Evolutionary conservation across 176 grass and related monocot species (phyloP), one percentile per base, ranked within the genome.

Genomic region (Musa acuminata): DNA sequence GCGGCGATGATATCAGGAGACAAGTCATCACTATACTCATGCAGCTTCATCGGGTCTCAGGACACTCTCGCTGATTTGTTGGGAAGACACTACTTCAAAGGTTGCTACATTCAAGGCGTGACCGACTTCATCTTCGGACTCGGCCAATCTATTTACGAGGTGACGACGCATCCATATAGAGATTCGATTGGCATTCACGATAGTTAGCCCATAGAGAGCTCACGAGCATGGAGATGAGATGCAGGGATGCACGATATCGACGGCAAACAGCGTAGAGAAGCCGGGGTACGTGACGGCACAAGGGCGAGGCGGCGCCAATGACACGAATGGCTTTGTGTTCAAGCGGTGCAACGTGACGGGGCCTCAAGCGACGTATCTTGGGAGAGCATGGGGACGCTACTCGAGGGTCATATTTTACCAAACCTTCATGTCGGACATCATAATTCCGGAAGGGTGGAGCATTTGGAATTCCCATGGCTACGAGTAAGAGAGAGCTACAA

Each of bases 91-190:
- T 92, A 96, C 84, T 96, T 86, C 73, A 55, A 86, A 51, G n/a
- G 20, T 22, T 96, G 93, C 74, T 77, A 73, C 62, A 81, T 96
- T 21, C 81, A 90, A 75, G 89, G 87, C 52, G 49, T 70, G 35
- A 52, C 62, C 2, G 93, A 96, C 85, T 96, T 92, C 87, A 92
- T 96, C 78, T 90, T 88, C 51, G 85, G 93, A 63, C 12, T 82
- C 27, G 89, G 72, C 17, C 83, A 79, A 71, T 83, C 89, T 52
- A 86, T 92, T 13, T 96, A 43, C 35, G 35, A 43, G 35, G 35
- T 43, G 4, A 0, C 35, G 35, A 43, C 4, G 0, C 35, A 6
- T 6, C 5, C 35, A 0, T 43, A 6, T 43, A 43, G 35, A 43
- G 35, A 43, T 43, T 43, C 0, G 35, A 43, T 35, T 35, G 2